Evolutionary conservation across 371 early-diverging fungal genomes (phyloP).

Genomic region (Mortierella sp.): DNA sequence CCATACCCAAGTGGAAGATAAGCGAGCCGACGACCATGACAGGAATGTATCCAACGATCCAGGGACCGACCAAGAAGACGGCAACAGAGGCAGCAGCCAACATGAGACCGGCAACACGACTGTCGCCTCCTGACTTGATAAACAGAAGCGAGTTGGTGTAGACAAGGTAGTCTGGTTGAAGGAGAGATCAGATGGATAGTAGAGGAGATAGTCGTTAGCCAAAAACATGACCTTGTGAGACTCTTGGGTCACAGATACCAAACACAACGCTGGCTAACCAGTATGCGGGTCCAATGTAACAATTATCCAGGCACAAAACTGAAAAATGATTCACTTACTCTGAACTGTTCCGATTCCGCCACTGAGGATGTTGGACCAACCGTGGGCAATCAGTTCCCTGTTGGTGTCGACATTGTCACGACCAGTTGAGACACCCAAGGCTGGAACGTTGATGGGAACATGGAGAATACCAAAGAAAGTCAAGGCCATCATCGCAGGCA

Average conservation of each 20-base stretch:
- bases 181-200: constrained; percentile 8
- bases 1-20: constrained; percentile 96
- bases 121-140: constrained; percentile 92
- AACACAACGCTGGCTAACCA: no score
- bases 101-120: constrained; percentile 88
- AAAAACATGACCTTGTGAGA: neutral
- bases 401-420: constrained; percentile 90
- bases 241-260: neutral
- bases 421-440: constrained; percentile 91
- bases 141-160: constrained; percentile 94
- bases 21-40: constrained; percentile 93
- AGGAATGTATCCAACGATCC: constrained; percentile 93
- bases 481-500: constrained; percentile 94
- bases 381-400: constrained; percentile 95
- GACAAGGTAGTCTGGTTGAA: constrained; percentile 78
- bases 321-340: constrained; percentile 63
- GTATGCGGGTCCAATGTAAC: neutral
- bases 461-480: constrained; percentile 95
- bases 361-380: constrained; percentile 88
- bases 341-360: constrained; percentile 87
- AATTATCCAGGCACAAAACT: neutral
- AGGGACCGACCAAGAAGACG: constrained; percentile 87
- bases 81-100: constrained; percentile 82
- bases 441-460: constrained; percentile 95
- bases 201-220: neutral